phyloP scores from a whole-genome alignment of 306 rosid genomes.

The Carpinus viminea region DNA sequence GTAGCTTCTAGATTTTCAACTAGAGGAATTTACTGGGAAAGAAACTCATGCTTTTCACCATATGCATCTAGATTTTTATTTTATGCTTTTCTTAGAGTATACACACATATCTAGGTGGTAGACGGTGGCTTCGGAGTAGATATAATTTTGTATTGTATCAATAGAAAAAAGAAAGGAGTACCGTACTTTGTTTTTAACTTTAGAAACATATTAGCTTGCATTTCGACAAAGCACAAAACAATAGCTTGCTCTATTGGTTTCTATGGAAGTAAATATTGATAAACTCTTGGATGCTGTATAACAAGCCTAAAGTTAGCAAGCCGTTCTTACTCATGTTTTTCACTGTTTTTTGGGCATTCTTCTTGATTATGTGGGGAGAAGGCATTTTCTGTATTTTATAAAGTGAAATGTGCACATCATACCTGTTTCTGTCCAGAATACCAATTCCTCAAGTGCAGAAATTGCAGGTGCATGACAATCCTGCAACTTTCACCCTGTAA shows the following conservation, averaged over 20 bases:
- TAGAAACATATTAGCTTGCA: background rate
- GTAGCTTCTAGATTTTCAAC: background rate
- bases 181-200: background rate
- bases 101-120: background rate
- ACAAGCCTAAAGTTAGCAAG: background rate
- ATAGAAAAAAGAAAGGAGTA: background rate
- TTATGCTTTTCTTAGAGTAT: background rate
- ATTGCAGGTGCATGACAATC: too few species aligned
- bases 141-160: background rate
- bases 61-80: background rate
- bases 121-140: background rate
- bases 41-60: background rate
- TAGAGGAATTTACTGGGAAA: background rate
- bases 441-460: too few species aligned
- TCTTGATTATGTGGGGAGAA: background rate
- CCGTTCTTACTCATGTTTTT: background rate
- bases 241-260: background rate
- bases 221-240: background rate
- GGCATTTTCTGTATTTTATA: background rate
- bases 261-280: background rate
- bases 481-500: too few species aligned
- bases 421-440: background rate
- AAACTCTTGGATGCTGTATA: background rate
- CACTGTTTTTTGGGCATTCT: background rate
- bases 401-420: background rate